Evolutionary conservation across 306 rosid species (phyloP).

Genomic region (Vicia sativa): DNA sequence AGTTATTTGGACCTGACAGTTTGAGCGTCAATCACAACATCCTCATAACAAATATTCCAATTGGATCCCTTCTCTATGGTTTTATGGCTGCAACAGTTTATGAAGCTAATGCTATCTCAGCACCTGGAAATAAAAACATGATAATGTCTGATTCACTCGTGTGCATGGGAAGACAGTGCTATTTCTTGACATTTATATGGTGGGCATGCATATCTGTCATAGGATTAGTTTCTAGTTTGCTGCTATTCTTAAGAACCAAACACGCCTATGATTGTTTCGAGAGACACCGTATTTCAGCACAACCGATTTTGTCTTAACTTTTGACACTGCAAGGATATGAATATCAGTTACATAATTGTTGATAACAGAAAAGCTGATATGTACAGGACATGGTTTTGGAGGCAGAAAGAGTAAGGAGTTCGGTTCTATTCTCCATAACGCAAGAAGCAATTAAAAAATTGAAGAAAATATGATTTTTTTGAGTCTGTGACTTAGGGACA

Average conservation of each 20-base stretch:
- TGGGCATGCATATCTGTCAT: conserved; percentile 82
- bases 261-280: conserved; percentile 81
- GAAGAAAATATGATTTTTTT: conserved; percentile 14
- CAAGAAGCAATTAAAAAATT: conserved; percentile 5
- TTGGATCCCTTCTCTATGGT: conserved; percentile 89
- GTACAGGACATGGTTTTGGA: conserved; percentile 34
- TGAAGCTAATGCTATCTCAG: conserved; percentile 55
- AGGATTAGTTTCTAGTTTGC: conserved; percentile 67
- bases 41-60: conserved; percentile 85
- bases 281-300: conserved; percentile 55
- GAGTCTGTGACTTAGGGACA: not conserved
- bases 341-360: conserved; percentile 7
- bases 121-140: conserved; percentile 3
- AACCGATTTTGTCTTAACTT: conserved; percentile 40
- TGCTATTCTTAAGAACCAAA: conserved; percentile 80
- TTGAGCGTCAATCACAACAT: conserved; percentile 91
- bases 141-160: conserved; percentile 50
- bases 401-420: conserved; percentile 13
- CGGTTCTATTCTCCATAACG: conserved; percentile 1
- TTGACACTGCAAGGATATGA: conserved; percentile 1
- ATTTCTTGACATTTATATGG: conserved; percentile 71
- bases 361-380: conserved; percentile 27
- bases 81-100: conserved; percentile 77
- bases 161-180: conserved; percentile 89
- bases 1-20: conserved; percentile 85